Conservation (phyloP, 2,329 filamentous ascomycete species). For the Botryosphaeria dothidea region DNA sequence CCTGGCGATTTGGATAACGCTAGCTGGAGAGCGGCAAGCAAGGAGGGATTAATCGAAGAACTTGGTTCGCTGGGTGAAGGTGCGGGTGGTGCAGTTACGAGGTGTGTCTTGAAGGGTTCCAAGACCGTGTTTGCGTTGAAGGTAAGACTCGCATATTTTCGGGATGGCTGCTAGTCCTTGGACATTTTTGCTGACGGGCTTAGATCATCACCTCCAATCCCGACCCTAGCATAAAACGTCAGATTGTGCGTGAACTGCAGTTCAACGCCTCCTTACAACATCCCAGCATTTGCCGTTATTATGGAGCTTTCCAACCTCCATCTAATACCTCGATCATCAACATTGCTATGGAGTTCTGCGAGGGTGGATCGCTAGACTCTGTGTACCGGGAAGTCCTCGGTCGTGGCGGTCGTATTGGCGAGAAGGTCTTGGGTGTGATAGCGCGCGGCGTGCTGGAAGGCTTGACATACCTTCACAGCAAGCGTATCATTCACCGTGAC, state of each 20-base stretch:
- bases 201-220: slow-evolving; percentile 98
- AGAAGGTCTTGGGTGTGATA: slow-evolving; percentile 96
- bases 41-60: slow-evolving; percentile 84
- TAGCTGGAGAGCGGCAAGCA: slow-evolving; percentile 89
- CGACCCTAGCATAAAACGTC: slow-evolving; percentile 96
- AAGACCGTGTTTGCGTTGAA: slow-evolving; percentile 96
- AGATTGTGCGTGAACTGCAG: slow-evolving; percentile 91
- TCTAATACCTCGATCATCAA: slow-evolving; percentile 95
- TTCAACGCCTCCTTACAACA: slow-evolving; percentile 92
- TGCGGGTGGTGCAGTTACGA: slow-evolving; percentile 91
- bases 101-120: slow-evolving; percentile 83
- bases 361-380: slow-evolving; percentile 92
- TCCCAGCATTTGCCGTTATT: slow-evolving; percentile 95
- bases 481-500: slow-evolving; percentile 97
- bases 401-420: slow-evolving; percentile 88
- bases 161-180: neutral
- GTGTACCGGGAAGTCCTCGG: slow-evolving; percentile 98
- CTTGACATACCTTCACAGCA: slow-evolving; percentile 89
- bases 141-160: slow-evolving; percentile 53
- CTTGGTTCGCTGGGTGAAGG: slow-evolving; percentile 90
- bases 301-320: slow-evolving; percentile 87
- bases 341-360: slow-evolving; percentile 99
- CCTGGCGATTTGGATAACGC: slow-evolving; percentile 95
- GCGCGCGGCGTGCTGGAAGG: slow-evolving; percentile 93
- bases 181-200: neutral